Percentiles rank a stretch among this genome's conserved stretches.
These are phyloP conservation scores for Porcisia deanei DNA, from an alignment of 208 protist genomes.

Conservation along the genomic window DNA sequence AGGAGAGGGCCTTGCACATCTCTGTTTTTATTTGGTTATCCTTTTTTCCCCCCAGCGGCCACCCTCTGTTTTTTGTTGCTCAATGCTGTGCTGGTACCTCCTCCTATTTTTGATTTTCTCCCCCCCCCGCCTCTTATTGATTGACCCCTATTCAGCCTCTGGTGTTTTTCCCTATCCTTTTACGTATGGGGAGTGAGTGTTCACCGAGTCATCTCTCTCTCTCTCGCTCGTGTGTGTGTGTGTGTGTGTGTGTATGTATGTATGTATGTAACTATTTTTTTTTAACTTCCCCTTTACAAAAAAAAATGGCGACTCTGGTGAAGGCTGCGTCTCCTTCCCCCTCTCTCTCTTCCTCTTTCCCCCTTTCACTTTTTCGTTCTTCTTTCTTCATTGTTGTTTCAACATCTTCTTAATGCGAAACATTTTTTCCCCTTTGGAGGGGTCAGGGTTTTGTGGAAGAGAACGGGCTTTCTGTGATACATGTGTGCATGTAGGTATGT, in stretches of 20 bases:
- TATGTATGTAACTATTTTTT: not conserved
- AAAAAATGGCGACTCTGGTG: not conserved
- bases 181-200: no score
- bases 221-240: not conserved
- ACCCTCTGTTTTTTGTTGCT: no score
- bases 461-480: no score
- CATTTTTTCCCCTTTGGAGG: no score
- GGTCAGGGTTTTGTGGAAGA: no score
- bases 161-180: no score
- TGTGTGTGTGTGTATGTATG: not conserved
- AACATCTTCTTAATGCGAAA: not conserved
- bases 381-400: not conserved
- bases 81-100: no score
- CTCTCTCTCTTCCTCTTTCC: conserved; percentile 17
- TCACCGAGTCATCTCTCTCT: not conserved
- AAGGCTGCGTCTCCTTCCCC: not conserved
- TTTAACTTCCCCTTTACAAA: no score
- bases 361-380: not conserved
- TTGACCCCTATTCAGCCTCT: no score
- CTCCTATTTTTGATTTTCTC: not conserved
- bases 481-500: not conserved
- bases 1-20: no score
- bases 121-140: not conserved
- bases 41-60: not conserved
- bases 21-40: conserved; percentile 5